A percentile compares a stretch with the other conserved stretches of the same genome.
Conservation (phyloP, 805 yeast species). For the Monosporozyma yasuniensis region DNA sequence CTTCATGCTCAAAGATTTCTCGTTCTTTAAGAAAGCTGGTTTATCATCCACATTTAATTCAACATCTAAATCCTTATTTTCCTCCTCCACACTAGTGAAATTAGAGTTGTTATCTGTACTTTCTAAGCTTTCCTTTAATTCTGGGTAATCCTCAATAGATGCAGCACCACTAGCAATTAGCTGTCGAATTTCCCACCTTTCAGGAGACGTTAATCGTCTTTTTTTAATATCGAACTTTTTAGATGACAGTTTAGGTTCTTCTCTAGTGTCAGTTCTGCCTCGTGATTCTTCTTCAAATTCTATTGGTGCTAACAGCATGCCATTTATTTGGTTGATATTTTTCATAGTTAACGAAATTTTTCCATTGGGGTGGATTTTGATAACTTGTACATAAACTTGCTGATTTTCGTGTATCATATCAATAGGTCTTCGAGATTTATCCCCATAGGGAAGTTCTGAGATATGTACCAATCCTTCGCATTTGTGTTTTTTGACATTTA, state of each 20-base stretch:
- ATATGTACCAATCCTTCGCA: conserved; percentile 67
- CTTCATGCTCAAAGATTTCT: conserved; percentile 14
- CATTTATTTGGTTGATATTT: conserved; percentile 52
- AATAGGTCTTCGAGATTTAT: conserved; percentile 46
- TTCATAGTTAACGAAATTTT: conserved; percentile 58
- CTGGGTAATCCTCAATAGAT: conserved; percentile 61
- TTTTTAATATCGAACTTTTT: conserved; percentile 16
- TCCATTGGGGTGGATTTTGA: conserved; percentile 36
- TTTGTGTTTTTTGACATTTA: conserved; percentile 28
- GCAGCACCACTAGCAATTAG: conserved; percentile 72
- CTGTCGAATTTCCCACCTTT: conserved; percentile 84
- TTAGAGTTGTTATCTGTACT: conserved; percentile 10
- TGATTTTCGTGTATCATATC: conserved; percentile 52
- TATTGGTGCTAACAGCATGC: neutral
- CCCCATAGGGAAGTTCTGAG: conserved; percentile 46
- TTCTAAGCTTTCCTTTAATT: conserved; percentile 35
- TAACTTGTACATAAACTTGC: conserved; percentile 55
- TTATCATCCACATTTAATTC: conserved; percentile 54
- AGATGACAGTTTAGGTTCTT: neutral
- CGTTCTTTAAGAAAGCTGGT: conserved; percentile 64
- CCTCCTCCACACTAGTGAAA: conserved; percentile 4
- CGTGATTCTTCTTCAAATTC: conserved; percentile 4
- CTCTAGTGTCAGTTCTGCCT: neutral
- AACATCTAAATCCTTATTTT: conserved; percentile 52
- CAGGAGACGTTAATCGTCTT: conserved; percentile 67